Percentiles rank a stretch among this genome's conserved stretches.
Evolutionary conservation across 1,139 yeast genomes (phyloP).

Genomic region (Hyphopichia khmerensis): DNA sequence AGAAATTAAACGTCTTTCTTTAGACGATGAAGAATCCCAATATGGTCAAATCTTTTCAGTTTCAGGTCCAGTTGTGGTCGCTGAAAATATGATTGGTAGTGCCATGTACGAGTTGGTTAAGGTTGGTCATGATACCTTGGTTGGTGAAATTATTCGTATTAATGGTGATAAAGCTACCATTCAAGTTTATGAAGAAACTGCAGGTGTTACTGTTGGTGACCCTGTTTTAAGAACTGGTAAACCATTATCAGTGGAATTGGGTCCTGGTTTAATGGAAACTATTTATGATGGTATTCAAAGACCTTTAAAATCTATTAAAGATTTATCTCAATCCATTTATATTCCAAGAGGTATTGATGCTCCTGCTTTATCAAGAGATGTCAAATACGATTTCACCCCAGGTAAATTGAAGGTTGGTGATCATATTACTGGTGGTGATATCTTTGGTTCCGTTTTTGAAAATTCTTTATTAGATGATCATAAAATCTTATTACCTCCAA

Average conservation of each 20-base stretch:
- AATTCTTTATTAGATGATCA: slow-evolving; percentile 90
- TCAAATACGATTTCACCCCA: slow-evolving; percentile 85
- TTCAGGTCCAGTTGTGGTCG: slow-evolving; percentile 96
- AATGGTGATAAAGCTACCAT: slow-evolving; percentile 96
- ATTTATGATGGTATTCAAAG: slow-evolving; percentile 99
- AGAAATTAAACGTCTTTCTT: slow-evolving; percentile 80
- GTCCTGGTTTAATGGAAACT: slow-evolving; percentile 99
- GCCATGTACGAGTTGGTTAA: slow-evolving; percentile 98
- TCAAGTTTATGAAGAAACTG: slow-evolving; percentile 98
- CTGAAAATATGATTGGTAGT: slow-evolving; percentile 98
- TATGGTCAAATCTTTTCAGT: slow-evolving; percentile 91
- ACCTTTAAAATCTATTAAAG: slow-evolving; percentile 91
- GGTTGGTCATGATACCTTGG: slow-evolving; percentile 95
- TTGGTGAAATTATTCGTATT: slow-evolving; percentile 97
- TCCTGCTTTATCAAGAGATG: slow-evolving; percentile 83
- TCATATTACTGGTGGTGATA: slow-evolving; percentile 97
- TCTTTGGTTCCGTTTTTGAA: slow-evolving; percentile 90
- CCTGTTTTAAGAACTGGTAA: slow-evolving; percentile 97
- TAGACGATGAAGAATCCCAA: slow-evolving; percentile 73
- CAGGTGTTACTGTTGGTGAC: slow-evolving; percentile 98
- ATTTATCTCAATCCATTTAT: slow-evolving; percentile 83
- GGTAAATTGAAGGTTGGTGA: slow-evolving; percentile 83
- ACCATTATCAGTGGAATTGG: slow-evolving; percentile 96
- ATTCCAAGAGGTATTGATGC: slow-evolving; percentile 99
- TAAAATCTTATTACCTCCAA: slow-evolving; percentile 92